Evolutionary conservation across 106 monocot genomes (phyloP).

Genomic region (Agapanthus africanus): DNA sequence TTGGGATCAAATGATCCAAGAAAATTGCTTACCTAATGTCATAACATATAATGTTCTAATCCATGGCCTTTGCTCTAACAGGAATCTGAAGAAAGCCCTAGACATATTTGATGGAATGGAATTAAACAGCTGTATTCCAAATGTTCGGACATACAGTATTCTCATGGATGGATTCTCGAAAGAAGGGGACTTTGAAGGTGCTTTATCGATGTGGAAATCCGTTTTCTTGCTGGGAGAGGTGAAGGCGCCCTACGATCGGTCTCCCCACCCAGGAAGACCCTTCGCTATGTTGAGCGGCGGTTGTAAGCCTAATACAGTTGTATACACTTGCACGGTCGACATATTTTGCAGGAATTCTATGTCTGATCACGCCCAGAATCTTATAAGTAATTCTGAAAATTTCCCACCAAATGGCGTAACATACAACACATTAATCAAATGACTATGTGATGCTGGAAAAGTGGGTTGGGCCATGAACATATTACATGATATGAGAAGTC

Average conservation of each 20-base stretch:
- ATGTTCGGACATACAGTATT: conserved; percentile 52
- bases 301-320: conserved; percentile 72
- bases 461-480: conserved; percentile 27
- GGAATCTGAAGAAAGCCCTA: conserved; percentile 36
- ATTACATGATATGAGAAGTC: conserved; percentile 43
- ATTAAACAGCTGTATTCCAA: conserved; percentile 37
- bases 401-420: conserved; percentile 60
- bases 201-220: conserved; percentile 50
- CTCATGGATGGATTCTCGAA: conserved; percentile 80
- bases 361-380: conserved; percentile 61
- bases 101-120: conserved; percentile 43
- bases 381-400: conserved; percentile 43
- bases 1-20: conserved; percentile 51
- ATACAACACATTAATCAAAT: conserved; percentile 65
- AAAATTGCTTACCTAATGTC: conserved; percentile 41
- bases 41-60: conserved; percentile 78
- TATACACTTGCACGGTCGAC: conserved; percentile 70
- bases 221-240: no score
- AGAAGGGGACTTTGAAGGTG: conserved; percentile 46
- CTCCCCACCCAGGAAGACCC: no score
- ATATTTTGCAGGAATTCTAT: conserved; percentile 47
- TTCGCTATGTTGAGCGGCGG: conserved; percentile 66
- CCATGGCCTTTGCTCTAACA: conserved; percentile 61
- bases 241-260: no score
- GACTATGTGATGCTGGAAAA: conserved; percentile 46